A percentile compares a stretch with the other conserved stretches of the same genome.
phyloP scores from a whole-genome alignment of 768 basidiomycete genomes.

The Cyclocybe cylindracea region DNA sequence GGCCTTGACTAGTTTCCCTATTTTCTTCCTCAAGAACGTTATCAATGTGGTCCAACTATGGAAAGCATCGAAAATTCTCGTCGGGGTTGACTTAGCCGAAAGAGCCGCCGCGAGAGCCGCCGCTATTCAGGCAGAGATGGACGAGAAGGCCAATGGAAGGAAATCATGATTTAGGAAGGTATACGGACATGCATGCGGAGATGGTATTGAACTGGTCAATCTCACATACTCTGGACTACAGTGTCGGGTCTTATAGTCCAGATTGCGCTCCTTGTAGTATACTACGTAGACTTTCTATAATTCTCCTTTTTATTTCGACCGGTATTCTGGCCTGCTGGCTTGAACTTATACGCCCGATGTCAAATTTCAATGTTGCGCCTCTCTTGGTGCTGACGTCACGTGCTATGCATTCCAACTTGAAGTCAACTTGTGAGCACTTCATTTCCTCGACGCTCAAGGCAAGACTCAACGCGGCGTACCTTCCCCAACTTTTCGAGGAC shows the following conservation, averaged over 20 bases:
- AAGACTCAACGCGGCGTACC: not conserved
- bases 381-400: too few relatives aligned
- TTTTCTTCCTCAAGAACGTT: constrained; percentile 83
- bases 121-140: constrained; percentile 21
- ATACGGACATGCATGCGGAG: too few relatives aligned
- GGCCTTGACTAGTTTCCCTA: constrained; percentile 60
- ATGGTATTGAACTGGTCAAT: too few relatives aligned
- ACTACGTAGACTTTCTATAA: not conserved
- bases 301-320: not conserved
- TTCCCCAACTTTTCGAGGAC: too few relatives aligned
- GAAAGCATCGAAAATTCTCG: constrained; percentile 95
- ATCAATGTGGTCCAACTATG: constrained; percentile 97
- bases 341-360: not conserved
- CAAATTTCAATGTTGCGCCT: too few relatives aligned
- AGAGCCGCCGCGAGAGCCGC: constrained; percentile 63
- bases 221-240: too few relatives aligned
- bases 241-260: too few relatives aligned
- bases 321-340: not conserved
- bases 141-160: constrained; percentile 4
- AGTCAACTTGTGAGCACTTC: too few relatives aligned
- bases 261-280: too few relatives aligned
- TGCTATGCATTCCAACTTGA: too few relatives aligned
- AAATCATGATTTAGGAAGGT: constrained; percentile 3
- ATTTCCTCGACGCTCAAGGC: not conserved
- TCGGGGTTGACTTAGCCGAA: constrained; percentile 91